Evolutionary conservation across 164 flowering plant species (phyloP), one percentile per base, ranked within the genome.

Genomic region (Chimonanthus salicifolius): DNA sequence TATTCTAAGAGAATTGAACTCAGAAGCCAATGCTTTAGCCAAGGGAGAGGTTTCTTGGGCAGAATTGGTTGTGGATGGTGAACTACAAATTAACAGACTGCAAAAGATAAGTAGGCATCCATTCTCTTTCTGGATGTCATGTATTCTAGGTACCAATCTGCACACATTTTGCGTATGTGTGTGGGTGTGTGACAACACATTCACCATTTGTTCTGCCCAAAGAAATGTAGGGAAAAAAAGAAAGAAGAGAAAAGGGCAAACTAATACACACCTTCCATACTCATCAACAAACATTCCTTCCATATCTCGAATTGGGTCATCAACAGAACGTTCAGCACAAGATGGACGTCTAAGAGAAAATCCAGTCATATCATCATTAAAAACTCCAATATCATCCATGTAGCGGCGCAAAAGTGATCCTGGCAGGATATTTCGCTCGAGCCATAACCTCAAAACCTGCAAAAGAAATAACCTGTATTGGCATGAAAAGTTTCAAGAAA

Each of bases 281-380:
- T 95, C 99, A 83, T 96, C 99, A 72, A 96, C 95, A 76, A 88
- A 84, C 92, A 96, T 92, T 79, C 94, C 99, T 81, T 96, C 99
- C 95, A 96, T 96, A 80, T 96, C 98, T 74, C 99, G 88, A 18
- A 92, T 88, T 58, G 99, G 98, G 82, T 95, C 99, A 89, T 95
- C 99, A 33, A 95, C 79, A 70, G 98, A 86, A 58, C 99, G 91
- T 72, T 93, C 97, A 75, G 91, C 82, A 72, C 97, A 88, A 69
- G 94, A 90, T 58, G 97, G 97, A 8, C 98, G 97, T 78, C 89
- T 84, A 68, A 83, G 81, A 60, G 81, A 85, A 70, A 83, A 75
- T 21, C 89, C 91, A 76, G 83, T 72, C 21, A 78, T 64, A 50
- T 90, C 97, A 80, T 88, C 93, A 83, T 85, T 90, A 76, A 91